Base-by-base conservation (phyloP, 768 basidiomycete genomes). In the Hygrocybe punicea region DNA sequence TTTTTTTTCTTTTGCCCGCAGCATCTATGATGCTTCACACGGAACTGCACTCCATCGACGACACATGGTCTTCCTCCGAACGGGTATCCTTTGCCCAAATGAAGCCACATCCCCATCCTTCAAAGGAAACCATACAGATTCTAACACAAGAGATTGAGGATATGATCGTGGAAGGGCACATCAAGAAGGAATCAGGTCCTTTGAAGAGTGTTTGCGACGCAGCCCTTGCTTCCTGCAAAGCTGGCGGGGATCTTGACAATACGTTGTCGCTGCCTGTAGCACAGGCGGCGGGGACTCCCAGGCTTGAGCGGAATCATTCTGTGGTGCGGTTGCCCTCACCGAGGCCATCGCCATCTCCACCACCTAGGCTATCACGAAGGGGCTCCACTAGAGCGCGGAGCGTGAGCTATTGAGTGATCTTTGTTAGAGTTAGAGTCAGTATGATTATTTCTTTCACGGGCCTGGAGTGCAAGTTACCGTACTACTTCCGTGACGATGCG, bases 121-220 rank as follows among this genome's bases (percentile, higher is more conserved):
- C 79, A 39, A 35, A 69, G 40, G 69, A 72, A 10, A 65, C 77
- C 10, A 70, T 84, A 51, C 73, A 71, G 10, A 46, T 68, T 48
- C 68, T 89, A 48, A 67, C 76, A 47, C 58, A 67, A 14, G 86
- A 87, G 69, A 85, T 91, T 77, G 81, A 85, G 67, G 75, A 82
- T 39, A 75, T 89, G 63, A 70, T 88, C 47, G 77, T 90, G 3
- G 89, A 89, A 70, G 73, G 74, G 33, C 81, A 79, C 62, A 69
- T 91, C 39, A 82, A 78, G 69, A 76, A 73, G 52, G 80, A 81
- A 39, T 70, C 65, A 1, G 85, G 83, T 13, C 85, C 84, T n/a
- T 72, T 87, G 53, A 71, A 71, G 63, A 78, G 68, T 36, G 79
- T 76, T 9, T 85, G 83, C 81, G 76, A 83, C 53, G 70, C 62